Evolutionary conservation across 2,329 filamentous ascomycete species (phyloP), one percentile per base, ranked within the genome.

Genomic region (Geosmithia putterillii): DNA sequence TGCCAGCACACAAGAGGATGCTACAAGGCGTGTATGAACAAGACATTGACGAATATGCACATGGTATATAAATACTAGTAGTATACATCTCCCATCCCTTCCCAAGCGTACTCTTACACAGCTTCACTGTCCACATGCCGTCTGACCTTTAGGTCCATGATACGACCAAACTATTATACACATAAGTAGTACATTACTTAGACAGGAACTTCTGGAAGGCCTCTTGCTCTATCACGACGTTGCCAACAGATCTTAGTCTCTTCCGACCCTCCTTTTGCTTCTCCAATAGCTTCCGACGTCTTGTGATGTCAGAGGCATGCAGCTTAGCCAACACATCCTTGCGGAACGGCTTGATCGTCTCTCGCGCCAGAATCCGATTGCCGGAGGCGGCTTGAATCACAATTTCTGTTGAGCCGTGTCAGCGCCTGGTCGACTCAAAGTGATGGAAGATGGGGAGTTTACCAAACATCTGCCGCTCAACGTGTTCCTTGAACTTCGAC

Each of bases 241-340:
- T 95, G 0, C 92, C 86, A 5, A 89, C 81, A 1, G 83, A 76
- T 46, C 86, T 78, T 46, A 98, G 64, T 62, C 83, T 84, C 75
- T 95, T 95, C 44, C 88, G 74, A 0, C 92, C 92, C 51, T 89
- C 89, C 66, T 98, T 98, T 63, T 98, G 92, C 70, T 90, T 95
- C 66, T 96, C 90, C 10, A 98, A 64, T 50, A 98, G 63, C 63
- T 98, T 98, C 55, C 80, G 76, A 34, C 89, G 75, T 46, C 92
- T 70, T 3, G 79, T 79, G 15, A 94, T 76, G 64, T 98, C 92
- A 48, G 83, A 85, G 1, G 92, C 92, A 58, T 98, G 94, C 44
- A 98, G 68, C 64, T 96, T 96, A 7, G 83, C 82, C 45, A 95
- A 65, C 3, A 98, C 92, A 54, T 98, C 92, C 62, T 98, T 98